Conservation (phyloP, 2,329 filamentous ascomycete species). For the Dactylellina haptotyla region DNA sequence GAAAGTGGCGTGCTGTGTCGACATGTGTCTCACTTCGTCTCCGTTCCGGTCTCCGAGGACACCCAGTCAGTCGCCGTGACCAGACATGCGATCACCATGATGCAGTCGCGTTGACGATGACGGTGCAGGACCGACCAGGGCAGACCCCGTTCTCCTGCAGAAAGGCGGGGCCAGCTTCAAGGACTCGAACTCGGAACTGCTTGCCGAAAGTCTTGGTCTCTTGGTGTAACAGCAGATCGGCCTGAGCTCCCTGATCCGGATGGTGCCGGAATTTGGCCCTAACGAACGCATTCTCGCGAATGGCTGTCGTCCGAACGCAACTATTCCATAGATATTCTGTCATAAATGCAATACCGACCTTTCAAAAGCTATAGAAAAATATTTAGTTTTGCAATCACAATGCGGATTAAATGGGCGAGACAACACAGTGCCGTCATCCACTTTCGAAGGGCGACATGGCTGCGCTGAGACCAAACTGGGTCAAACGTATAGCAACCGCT, state of each 20-base stretch:
- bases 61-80: no score
- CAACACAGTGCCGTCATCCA: no score
- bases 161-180: neutral
- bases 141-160: neutral
- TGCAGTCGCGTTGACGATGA: no score
- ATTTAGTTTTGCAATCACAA: neutral
- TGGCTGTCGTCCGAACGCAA: neutral
- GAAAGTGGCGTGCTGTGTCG: no score
- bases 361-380: neutral
- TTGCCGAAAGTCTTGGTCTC: constrained; percentile 28
- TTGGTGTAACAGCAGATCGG: constrained; percentile 12
- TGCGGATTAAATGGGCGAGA: no score
- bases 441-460: no score
- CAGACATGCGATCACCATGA: no score
- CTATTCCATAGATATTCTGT: neutral
- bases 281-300: constrained; percentile 14
- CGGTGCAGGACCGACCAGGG: no score
- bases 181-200: constrained; percentile 26
- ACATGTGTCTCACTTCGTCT: no score
- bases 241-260: constrained; percentile 32
- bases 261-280: constrained; percentile 12
- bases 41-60: no score
- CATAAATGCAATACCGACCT: neutral
- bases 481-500: no score
- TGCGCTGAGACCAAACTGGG: no score